These are phyloP conservation scores for Ustilago bromivora DNA, from an alignment of 1,284 basidiomycete genomes.

Conservation along the genomic window DNA sequence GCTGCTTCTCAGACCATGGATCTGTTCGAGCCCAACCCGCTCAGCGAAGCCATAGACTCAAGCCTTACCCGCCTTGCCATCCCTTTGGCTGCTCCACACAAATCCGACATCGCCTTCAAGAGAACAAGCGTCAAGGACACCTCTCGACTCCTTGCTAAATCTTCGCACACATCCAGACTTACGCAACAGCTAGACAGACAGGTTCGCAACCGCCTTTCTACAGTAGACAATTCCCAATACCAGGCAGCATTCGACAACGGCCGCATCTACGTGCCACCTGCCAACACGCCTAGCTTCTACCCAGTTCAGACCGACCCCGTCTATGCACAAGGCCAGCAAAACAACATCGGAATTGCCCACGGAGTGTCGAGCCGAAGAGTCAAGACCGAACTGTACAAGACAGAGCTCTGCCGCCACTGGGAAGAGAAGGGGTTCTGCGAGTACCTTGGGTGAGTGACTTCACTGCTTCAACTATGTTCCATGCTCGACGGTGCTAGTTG, in stretches of 20 bases:
- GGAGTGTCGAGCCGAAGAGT: conserved; percentile 78
- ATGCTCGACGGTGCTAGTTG: background rate
- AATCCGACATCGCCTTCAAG: background rate
- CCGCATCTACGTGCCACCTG: background rate
- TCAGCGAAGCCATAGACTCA: background rate
- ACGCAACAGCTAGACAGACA: conserved; percentile 4
- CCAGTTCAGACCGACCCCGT: background rate
- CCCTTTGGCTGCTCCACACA: background rate
- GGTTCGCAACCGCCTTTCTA: background rate
- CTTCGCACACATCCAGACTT: conserved; percentile 5
- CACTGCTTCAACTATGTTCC: background rate
- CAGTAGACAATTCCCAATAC: background rate
- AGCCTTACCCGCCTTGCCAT: background rate
- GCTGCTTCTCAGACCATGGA: background rate
- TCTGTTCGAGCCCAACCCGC: background rate
- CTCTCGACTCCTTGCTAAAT: background rate
- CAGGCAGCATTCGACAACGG: background rate
- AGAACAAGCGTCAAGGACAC: background rate
- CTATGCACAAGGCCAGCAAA: background rate
- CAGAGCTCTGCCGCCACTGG: conserved; percentile 90
- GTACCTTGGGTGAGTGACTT: conserved; percentile 73
- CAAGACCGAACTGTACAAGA: conserved; percentile 89
- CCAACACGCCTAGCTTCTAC: background rate
- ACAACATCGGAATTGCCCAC: background rate
- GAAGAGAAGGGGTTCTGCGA: conserved; percentile 90